Base-by-base conservation (phyloP, 23 red algal genomes). In the Gracilariopsis chorda region DNA sequence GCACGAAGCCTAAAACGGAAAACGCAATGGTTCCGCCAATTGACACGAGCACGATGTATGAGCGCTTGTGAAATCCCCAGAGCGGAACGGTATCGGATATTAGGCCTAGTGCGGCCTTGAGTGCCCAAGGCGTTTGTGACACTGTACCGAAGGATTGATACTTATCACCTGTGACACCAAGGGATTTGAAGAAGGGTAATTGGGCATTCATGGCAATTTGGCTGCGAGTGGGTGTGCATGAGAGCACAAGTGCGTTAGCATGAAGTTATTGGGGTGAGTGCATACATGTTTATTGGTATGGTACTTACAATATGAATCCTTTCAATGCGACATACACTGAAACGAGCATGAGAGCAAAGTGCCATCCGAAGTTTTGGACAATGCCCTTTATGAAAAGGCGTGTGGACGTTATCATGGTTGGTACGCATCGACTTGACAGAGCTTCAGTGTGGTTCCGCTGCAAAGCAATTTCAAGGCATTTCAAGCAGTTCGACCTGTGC, bases 141-240 rank as follows among this genome's bases (percentile, higher is more conserved):
- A 86, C 91, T 8, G 71, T 94, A 35, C 91, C 91, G 42, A 48
- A 94, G 21, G 80, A 77, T 56, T 94, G 91, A 53, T 86, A 94
- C 48, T 77, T 60, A 28, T 85, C 82, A 51, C 91, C 91, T 12
- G 91, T 94, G 68, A 94, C 82, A 30, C 81, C 81, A 17, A 94
- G 67, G 25, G 43, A 52, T 77, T 94, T 94, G 34, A 87, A 94
- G 81, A 74, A 94, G n/a, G 91, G 91, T 3, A 94, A 59, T 42
- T 60, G 36, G 28, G 85, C 64, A 47, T 70, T 89, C 10, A 34
- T 5, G 1, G 72, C 85, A 64, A 89, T 48, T 58, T 77, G 85
- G 51, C 85, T 89, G 65, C 58, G 44, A 67, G 37, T 12, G 51
- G 34, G 36, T 48, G n/a, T n/a, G n/a, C n/a, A n/a, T n/a, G n/a